A percentile compares a stretch with the other conserved stretches of the same genome.
These are phyloP conservation scores for Melastoma malabathricum DNA, from an alignment of 345 rosid species.

Conservation along the genomic window DNA sequence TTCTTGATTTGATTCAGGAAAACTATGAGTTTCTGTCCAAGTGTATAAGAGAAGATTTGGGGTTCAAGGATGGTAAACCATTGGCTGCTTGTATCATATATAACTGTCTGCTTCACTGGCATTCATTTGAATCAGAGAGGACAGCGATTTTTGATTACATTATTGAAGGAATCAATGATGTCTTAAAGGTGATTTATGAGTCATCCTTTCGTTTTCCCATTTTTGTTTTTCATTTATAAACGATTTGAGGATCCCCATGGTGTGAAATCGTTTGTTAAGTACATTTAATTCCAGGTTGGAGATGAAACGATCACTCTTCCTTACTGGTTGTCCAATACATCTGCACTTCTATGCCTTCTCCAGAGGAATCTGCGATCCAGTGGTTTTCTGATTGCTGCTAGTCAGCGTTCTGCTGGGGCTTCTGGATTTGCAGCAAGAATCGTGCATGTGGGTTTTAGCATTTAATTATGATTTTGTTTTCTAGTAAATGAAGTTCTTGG, in stretches of 20 bases:
- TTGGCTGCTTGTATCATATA: conserved; percentile 80
- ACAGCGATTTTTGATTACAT: conserved; percentile 76
- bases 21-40: conserved; percentile 71
- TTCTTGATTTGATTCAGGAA: conserved; percentile 28
- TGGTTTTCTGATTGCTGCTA: conserved; percentile 45
- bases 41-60: conserved; percentile 76
- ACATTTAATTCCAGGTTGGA: conserved; percentile 43
- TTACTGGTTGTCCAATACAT: conserved; percentile 86
- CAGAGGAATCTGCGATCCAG: conserved; percentile 76
- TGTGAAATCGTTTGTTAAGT: too few relatives aligned
- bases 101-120: conserved; percentile 92
- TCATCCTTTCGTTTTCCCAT: neutral
- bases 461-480: too few relatives aligned
- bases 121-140: conserved; percentile 83
- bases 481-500: neutral
- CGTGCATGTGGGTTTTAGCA: conserved; percentile 37
- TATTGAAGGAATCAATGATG: conserved; percentile 80
- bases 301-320: conserved; percentile 60
- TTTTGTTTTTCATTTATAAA: neutral
- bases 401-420: conserved; percentile 45
- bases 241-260: neutral
- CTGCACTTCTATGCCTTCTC: conserved; percentile 89
- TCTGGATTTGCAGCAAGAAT: conserved; percentile 55
- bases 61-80: conserved; percentile 71
- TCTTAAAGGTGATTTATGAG: conserved; percentile 45